These are phyloP conservation scores for Purpureocillium takamizusanense DNA, from an alignment of 2,329 filamentous ascomycete genomes.

Conservation along the genomic window DNA sequence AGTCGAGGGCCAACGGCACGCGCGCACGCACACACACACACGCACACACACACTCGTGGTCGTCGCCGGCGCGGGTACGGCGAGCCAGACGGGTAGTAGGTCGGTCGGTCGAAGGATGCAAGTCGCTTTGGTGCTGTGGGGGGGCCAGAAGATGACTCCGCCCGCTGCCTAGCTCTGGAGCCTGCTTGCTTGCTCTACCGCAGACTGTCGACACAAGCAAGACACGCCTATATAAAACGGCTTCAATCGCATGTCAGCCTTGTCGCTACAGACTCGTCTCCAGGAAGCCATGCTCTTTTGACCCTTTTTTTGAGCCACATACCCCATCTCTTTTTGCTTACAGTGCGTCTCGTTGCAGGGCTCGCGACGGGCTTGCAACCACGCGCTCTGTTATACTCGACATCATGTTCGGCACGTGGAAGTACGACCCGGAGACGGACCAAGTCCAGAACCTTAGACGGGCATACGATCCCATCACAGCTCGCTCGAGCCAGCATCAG, in stretches of 20 bases:
- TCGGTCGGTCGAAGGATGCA: too few relatives aligned
- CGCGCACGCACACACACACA: too few relatives aligned
- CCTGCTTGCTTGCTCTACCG: neutral
- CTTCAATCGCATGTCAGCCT: too few relatives aligned
- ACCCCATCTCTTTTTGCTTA: neutral
- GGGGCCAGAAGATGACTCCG: conserved; percentile 1
- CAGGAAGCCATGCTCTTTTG: neutral
- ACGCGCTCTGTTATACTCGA: too few relatives aligned
- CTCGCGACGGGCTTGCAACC: too few relatives aligned
- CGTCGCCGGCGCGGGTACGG: too few relatives aligned
- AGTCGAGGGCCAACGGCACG: too few relatives aligned
- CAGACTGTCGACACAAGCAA: neutral
- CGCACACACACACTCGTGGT: too few relatives aligned
- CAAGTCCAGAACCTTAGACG: conserved; percentile 26
- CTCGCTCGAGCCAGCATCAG: conserved; percentile 27
- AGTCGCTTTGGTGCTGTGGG: too few relatives aligned
- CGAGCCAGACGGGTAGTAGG: too few relatives aligned
- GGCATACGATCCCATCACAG: conserved; percentile 26
- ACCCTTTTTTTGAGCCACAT: too few relatives aligned
- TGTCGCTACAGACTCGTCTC: neutral
- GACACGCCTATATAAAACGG: neutral
- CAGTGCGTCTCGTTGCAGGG: neutral
- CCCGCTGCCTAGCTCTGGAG: conserved; percentile 2
- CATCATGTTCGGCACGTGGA: conserved; percentile 28
- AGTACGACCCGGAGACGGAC: conserved; percentile 27